Conservation (phyloP, 495 filamentous ascomycete genomes). For the Astrocystis sublimbata region DNA sequence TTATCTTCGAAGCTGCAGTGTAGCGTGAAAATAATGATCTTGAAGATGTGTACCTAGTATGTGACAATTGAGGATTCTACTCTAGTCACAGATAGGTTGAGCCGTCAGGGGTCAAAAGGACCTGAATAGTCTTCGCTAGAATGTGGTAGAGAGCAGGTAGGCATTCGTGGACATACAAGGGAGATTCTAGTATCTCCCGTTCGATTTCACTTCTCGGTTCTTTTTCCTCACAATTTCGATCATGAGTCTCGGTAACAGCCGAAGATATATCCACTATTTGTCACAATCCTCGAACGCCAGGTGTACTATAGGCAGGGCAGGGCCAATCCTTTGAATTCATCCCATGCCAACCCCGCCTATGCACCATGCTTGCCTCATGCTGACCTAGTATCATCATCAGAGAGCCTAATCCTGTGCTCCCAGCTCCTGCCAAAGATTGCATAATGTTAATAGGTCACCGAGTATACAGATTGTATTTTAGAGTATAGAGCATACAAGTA, state of each 20-base stretch:
- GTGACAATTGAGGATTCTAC: no score
- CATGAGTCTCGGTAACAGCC: not conserved
- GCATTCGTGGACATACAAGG: no score
- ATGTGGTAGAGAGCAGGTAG: no score
- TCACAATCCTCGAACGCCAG: not conserved
- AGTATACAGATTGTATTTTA: no score
- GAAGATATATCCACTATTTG: not conserved
- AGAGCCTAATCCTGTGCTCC: not conserved
- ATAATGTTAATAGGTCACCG: no score
- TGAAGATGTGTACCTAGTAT: not conserved
- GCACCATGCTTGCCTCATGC: not conserved
- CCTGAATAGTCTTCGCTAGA: no score
- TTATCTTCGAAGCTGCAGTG: not conserved
- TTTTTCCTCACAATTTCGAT: not conserved
- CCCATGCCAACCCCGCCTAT: no score
- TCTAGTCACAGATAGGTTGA: no score
- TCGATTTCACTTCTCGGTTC: no score
- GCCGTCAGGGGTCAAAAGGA: no score
- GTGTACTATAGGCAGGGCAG: not conserved
- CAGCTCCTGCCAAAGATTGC: not conserved
- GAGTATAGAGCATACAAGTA: not conserved
- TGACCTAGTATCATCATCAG: not conserved
- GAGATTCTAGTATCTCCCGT: not conserved
- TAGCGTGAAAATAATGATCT: not conserved
- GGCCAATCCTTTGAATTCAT: not conserved